phyloP scores from a whole-genome alignment of 495 filamentous ascomycete genomes.

The Haplographium delicatum region DNA sequence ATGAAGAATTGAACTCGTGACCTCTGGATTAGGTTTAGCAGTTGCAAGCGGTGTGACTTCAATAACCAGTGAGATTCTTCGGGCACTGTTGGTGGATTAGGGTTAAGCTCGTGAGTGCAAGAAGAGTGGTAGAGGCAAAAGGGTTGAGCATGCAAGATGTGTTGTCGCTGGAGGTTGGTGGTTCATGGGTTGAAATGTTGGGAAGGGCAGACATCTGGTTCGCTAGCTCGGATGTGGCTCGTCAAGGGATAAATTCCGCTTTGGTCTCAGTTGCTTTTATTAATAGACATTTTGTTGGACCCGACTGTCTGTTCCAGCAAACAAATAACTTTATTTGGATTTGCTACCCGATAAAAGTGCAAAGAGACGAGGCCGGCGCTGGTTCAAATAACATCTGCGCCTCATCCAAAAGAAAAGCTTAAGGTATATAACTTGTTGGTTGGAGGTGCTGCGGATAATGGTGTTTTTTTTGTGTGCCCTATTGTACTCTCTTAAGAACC shows the following conservation, averaged over 20 bases:
- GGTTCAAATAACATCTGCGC: slow-evolving; percentile 3
- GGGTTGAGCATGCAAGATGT: slow-evolving; percentile 5
- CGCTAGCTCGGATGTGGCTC: neutral
- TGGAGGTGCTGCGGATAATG: neutral
- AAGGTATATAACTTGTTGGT: neutral
- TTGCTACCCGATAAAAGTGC: neutral
- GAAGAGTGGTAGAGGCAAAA: too few species aligned
- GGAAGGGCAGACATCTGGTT: slow-evolving; percentile 2
- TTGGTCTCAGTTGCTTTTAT: too few species aligned
- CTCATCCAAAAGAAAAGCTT: slow-evolving; percentile 2
- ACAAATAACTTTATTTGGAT: neutral
- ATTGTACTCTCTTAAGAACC: neutral
- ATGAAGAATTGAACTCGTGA: slow-evolving; percentile 23
- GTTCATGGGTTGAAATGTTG: neutral
- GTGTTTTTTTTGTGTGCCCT: neutral
- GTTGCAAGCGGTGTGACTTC: slow-evolving; percentile 7
- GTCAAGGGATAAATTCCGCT: neutral
- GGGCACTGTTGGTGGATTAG: too few species aligned
- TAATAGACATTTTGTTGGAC: too few species aligned
- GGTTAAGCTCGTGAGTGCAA: too few species aligned
- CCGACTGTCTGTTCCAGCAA: slow-evolving; percentile 9
- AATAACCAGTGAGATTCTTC: neutral
- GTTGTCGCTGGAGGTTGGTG: slow-evolving; percentile 3
- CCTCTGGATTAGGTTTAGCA: slow-evolving; percentile 7
- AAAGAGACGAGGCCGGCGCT: neutral